Evolutionary conservation across 2,329 filamentous ascomycete species (phyloP).

Genomic region (Bertia moriformis): DNA sequence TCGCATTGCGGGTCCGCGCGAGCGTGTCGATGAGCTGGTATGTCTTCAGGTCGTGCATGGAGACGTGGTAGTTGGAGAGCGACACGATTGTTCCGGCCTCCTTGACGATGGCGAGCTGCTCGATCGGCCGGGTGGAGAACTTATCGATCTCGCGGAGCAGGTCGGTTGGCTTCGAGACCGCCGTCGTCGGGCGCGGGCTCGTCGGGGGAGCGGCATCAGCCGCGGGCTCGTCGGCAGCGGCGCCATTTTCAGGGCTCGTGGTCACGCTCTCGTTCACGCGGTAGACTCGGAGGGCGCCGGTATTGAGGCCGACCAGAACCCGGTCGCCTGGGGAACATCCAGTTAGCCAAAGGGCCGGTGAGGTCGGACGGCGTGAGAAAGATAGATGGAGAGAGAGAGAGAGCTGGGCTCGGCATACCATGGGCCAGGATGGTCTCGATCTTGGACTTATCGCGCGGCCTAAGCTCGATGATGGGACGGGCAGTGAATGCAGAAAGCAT

Average conservation of each 20-base stretch:
- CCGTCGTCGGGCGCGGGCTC: constrained; percentile 11
- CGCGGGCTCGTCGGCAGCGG: constrained; percentile 8
- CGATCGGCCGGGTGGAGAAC: constrained; percentile 78
- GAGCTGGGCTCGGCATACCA: constrained; percentile 32
- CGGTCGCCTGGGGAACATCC: constrained; percentile 62
- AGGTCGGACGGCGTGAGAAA: not conserved
- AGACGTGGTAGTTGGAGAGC: constrained; percentile 77
- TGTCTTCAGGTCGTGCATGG: constrained; percentile 74
- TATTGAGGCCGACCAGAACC: constrained; percentile 81
- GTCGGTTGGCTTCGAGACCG: constrained; percentile 49
- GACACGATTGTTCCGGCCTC: constrained; percentile 86
- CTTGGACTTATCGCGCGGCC: constrained; percentile 85
- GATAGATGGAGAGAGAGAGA: too few species aligned
- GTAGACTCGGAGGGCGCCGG: constrained; percentile 77
- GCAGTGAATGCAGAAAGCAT: constrained; percentile 98
- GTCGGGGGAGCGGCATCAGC: constrained; percentile 10
- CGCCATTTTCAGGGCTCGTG: constrained; percentile 19
- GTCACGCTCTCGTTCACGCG: constrained; percentile 69
- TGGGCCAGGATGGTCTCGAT: constrained; percentile 92
- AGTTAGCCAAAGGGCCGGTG: constrained; percentile 1
- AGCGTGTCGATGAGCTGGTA: constrained; percentile 72
- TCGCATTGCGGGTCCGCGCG: constrained; percentile 71
- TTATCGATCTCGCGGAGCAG: constrained; percentile 83
- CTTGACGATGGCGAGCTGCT: constrained; percentile 90
- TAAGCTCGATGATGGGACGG: constrained; percentile 91